A percentile compares a stretch with the other conserved stretches of the same genome.
phyloP scores from a whole-genome alignment of 306 rosid genomes.

The Ochetophila trinervis region DNA sequence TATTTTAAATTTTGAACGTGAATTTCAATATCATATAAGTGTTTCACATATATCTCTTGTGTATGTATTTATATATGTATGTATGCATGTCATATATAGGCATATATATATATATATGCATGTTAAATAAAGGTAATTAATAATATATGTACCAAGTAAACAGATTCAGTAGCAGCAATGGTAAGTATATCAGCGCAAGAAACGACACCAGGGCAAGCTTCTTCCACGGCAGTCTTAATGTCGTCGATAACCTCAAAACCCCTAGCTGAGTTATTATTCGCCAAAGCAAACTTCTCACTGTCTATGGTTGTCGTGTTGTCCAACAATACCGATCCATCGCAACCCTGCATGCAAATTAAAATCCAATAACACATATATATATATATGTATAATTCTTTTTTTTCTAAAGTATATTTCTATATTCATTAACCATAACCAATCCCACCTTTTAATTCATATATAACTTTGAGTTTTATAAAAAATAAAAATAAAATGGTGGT shows the following conservation, averaged over 20 bases:
- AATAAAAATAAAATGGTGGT: too few relatives aligned
- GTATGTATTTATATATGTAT: too few relatives aligned
- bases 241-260: slow-evolving; percentile 47
- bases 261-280: slow-evolving; percentile 41
- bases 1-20: too few relatives aligned
- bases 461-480: not conserved
- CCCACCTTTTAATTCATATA: too few relatives aligned
- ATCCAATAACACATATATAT: too few relatives aligned
- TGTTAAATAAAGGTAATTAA: not conserved
- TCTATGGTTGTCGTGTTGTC: slow-evolving; percentile 28
- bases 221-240: slow-evolving; percentile 41
- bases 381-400: too few relatives aligned
- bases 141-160: slow-evolving; percentile 39
- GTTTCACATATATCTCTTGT: too few relatives aligned
- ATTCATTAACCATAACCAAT: too few relatives aligned
- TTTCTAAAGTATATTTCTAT: too few relatives aligned
- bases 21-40: too few relatives aligned
- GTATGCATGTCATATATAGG: too few relatives aligned
- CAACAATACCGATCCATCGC: slow-evolving; percentile 56
- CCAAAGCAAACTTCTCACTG: slow-evolving; percentile 38
- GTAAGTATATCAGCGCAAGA: slow-evolving; percentile 63
- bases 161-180: slow-evolving; percentile 38
- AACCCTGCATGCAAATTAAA: slow-evolving; percentile 46
- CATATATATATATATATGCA: too few relatives aligned
- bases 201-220: slow-evolving; percentile 34